These are phyloP conservation scores for Adansonia madagascariensis DNA, from an alignment of 441 rosid genomes.

Conservation along the genomic window DNA sequence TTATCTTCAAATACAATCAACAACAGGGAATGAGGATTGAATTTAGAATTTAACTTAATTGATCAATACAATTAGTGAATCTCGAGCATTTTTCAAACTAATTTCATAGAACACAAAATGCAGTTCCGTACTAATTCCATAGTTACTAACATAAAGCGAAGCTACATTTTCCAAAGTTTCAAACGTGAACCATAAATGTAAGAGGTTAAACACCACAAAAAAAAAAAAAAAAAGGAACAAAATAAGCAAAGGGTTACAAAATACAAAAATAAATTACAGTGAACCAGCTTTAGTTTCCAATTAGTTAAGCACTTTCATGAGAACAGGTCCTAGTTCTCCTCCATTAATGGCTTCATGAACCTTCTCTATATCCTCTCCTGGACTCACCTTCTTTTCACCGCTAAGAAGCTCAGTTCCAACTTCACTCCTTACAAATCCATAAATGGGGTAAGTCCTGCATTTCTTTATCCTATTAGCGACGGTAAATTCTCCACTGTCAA, in stretches of 20 bases:
- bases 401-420: constrained; percentile 17
- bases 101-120: background rate
- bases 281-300: background rate
- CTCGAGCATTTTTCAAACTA: too few relatives aligned
- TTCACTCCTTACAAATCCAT: constrained; percentile 21
- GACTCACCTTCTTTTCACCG: constrained; percentile 22
- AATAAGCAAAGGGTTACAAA: background rate
- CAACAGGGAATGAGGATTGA: too few relatives aligned
- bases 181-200: background rate
- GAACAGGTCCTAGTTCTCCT: constrained; percentile 28
- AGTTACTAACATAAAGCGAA: background rate
- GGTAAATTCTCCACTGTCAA: background rate
- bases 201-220: background rate
- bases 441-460: constrained; percentile 11
- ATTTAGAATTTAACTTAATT: too few relatives aligned
- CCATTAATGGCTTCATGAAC: constrained; percentile 43
- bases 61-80: too few relatives aligned
- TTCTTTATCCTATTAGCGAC: constrained; percentile 1
- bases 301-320: background rate
- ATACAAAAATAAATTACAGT: background rate
- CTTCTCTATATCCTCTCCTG: constrained; percentile 44
- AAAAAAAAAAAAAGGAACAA: background rate
- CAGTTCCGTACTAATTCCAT: background rate
- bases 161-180: background rate
- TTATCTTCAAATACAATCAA: too few relatives aligned